Base-by-base conservation (phyloP, 192 early-diverging fungal species). In the Coemansia biformis region DNA sequence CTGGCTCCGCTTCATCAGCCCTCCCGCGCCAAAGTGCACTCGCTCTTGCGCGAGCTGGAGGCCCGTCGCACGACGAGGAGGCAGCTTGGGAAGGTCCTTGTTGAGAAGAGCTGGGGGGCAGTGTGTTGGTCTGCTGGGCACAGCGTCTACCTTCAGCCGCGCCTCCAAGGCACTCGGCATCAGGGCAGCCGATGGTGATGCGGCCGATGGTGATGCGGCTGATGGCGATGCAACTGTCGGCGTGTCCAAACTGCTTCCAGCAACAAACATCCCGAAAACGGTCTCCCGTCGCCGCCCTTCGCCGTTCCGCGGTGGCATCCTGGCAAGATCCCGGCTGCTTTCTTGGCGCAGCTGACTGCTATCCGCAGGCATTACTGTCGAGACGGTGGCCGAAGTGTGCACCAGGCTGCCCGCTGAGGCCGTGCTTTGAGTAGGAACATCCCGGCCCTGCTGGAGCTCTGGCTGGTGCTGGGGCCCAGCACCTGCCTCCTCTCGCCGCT, bases 241-340 rank as follows among this genome's bases (percentile, higher is more conserved):
- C 35, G 29, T 10, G 29, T 30, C 29, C 1, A 9, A 1, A 19
- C 21, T 7, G 36, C 26, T 45, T 5, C 49, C 35, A 1, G 19
- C 34, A 37, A 51, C 54, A 22, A 73, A 73, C 50, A 73, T 43
- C 19, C 63, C 69, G 38, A 73, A 57, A 34, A 73, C 50, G 3
- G 56, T 61, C 30, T 34, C 47, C 2, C 69, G 51, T 31, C 69
- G 58, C 3, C 58, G 52, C 4, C 58, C 48, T 7, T 50, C 38
- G n/a, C 8, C 16, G 13, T 8, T 53, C 26, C 33, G 46, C 19
- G 23, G 29, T 6, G 13, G 38, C 18, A 21, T 45, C 15, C 6
- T 30, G 37, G 13, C 16, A 6, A 2, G 28, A 21, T 26, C 28
- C 28, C 18, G 40, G 15, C 47, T 38, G 61, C 57, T 59, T 10